Evolutionary conservation across 1,139 yeast species (phyloP).

Genomic region (Yamadazyma spencermartinsiae): DNA sequence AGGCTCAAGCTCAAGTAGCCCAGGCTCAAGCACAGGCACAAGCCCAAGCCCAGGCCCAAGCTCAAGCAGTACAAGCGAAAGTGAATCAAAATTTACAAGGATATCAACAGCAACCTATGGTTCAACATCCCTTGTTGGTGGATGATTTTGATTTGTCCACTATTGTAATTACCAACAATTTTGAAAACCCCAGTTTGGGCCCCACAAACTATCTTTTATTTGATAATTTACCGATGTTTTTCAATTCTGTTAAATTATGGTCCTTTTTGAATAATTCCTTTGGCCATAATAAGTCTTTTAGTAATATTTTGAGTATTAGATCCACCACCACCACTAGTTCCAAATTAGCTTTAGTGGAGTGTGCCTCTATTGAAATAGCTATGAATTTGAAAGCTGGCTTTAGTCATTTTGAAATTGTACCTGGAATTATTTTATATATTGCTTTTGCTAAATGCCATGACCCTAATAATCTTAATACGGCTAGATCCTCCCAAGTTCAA

Average conservation of each 20-base stretch:
- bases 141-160: slow-evolving; percentile 58
- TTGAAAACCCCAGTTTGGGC: slow-evolving; percentile 66
- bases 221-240: slow-evolving; percentile 66
- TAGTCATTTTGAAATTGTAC: slow-evolving; percentile 78
- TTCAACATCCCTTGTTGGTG: slow-evolving; percentile 33
- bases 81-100: slow-evolving; percentile 1
- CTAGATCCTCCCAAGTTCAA: background rate
- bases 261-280: slow-evolving; percentile 32
- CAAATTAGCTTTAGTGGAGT: slow-evolving; percentile 69
- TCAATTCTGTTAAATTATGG: slow-evolving; percentile 38
- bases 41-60: slow-evolving; percentile 7
- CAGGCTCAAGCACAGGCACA: slow-evolving; percentile 3
- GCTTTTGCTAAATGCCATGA: slow-evolving; percentile 65
- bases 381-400: slow-evolving; percentile 73
- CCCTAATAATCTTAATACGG: background rate
- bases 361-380: slow-evolving; percentile 69
- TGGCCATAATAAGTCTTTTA: slow-evolving; percentile 24
- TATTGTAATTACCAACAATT: slow-evolving; percentile 53
- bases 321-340: slow-evolving; percentile 43
- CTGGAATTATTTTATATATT: slow-evolving; percentile 65
- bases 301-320: slow-evolving; percentile 47
- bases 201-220: slow-evolving; percentile 78
- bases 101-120: slow-evolving; percentile 9
- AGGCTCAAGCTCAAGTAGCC: slow-evolving; percentile 4
- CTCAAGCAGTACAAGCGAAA: slow-evolving; percentile 5